Percentiles rank a stretch among this genome's conserved stretches.
phyloP scores from a whole-genome alignment of 2,329 filamentous ascomycete genomes.

The Sporothrix sp. region DNA sequence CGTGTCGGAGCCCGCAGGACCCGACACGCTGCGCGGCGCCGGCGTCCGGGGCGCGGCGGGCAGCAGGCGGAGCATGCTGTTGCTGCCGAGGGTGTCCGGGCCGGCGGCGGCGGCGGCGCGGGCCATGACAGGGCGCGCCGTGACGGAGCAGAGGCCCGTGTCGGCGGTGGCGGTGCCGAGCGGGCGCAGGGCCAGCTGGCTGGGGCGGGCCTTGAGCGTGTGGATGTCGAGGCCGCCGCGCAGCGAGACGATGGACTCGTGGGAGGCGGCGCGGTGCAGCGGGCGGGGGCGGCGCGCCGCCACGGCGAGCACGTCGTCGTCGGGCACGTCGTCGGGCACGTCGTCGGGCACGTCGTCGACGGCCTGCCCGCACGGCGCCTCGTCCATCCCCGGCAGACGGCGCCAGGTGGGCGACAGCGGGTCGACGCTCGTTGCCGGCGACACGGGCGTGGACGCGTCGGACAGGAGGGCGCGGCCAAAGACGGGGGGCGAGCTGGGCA shows the following conservation, averaged over 20 bases:
- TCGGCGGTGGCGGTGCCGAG: conserved; percentile 45
- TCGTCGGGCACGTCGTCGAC: no score
- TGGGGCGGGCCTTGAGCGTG: conserved; percentile 64
- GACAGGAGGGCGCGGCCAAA: conserved; percentile 61
- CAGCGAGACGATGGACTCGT: conserved; percentile 83
- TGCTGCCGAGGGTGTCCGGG: conserved; percentile 38
- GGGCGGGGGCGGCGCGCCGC: conserved; percentile 14
- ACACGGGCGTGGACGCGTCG: conserved; percentile 66
- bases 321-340: not conserved
- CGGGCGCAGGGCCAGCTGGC: conserved; percentile 55
- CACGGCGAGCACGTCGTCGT: not conserved
- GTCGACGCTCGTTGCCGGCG: conserved; percentile 67
- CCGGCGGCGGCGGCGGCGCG: conserved; percentile 28
- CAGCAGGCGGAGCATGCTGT: conserved; percentile 48
- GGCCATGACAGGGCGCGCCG: conserved; percentile 48
- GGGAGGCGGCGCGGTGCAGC: conserved; percentile 61
- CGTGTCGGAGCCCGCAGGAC: conserved; percentile 13
- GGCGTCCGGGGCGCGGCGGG: no score
- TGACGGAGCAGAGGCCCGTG: conserved; percentile 49
- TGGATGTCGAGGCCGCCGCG: conserved; percentile 86
- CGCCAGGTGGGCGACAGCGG: conserved; percentile 54
- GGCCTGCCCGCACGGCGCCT: not conserved
- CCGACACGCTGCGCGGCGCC: conserved; percentile 17
- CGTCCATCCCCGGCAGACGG: conserved; percentile 35
- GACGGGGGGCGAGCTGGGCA: conserved; percentile 74